phyloP scores from a whole-genome alignment of 2,329 filamentous ascomycete species.

The Verruconis gallopava region DNA sequence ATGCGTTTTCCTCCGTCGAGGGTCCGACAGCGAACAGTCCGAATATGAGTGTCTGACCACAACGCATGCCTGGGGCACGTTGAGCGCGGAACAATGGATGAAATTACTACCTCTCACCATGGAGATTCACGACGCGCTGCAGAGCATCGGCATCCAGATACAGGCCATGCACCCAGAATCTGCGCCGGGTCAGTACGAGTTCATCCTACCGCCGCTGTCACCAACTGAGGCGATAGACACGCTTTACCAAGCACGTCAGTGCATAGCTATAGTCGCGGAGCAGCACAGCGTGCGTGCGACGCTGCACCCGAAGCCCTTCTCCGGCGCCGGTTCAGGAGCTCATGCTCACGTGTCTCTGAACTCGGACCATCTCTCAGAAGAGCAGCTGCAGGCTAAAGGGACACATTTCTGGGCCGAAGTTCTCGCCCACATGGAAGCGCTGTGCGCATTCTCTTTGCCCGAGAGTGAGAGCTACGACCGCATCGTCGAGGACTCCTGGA shows the following conservation, averaged over 20 bases:
- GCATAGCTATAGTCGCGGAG: conserved; percentile 52
- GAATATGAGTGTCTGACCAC: conserved; percentile 37
- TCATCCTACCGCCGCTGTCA: conserved; percentile 51
- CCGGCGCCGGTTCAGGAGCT: conserved; percentile 52
- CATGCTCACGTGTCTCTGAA: conserved; percentile 60
- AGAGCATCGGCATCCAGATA: conserved; percentile 48
- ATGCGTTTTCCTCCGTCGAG: conserved; percentile 52
- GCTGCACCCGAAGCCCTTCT: conserved; percentile 58
- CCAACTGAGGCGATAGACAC: conserved; percentile 58
- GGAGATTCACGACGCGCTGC: conserved; percentile 50
- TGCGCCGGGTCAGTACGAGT: conserved; percentile 63
- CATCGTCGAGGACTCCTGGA: conserved; percentile 56
- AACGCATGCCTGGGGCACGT: conserved; percentile 59
- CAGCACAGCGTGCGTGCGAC: conserved; percentile 53
- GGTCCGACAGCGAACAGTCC: conserved; percentile 20
- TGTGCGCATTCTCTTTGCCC: conserved; percentile 58
- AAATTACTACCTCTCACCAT: conserved; percentile 46
- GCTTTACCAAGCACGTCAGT: conserved; percentile 56
- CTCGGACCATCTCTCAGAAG: conserved; percentile 18
- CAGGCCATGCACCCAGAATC: conserved; percentile 66
- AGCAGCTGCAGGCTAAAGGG: conserved; percentile 31
- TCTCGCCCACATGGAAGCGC: conserved; percentile 48
- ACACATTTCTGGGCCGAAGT: conserved; percentile 57
- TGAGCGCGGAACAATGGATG: conserved; percentile 49
- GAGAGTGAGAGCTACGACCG: conserved; percentile 56